Percentiles rank a stretch among this genome's conserved stretches.
Evolutionary conservation across 2,329 filamentous ascomycete genomes (phyloP).

Genomic region (Neofusicoccum laricinum): DNA sequence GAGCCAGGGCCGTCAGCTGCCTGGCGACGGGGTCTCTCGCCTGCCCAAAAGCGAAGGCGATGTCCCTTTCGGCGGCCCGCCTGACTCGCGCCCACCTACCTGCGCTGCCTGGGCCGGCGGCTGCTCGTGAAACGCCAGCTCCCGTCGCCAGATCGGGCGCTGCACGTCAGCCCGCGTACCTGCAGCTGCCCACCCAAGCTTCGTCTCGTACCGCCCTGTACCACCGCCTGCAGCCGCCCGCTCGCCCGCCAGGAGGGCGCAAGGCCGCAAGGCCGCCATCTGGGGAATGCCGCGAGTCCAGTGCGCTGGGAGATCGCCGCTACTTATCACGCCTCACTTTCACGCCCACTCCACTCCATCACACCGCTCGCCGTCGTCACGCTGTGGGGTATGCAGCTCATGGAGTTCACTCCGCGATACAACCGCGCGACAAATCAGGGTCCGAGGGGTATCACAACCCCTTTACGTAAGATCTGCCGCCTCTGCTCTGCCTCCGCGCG

Average conservation of each 20-base stretch:
- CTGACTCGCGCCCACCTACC: neutral
- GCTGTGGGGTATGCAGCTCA: slow-evolving; percentile 2
- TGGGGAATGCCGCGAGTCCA: neutral
- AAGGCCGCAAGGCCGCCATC: neutral
- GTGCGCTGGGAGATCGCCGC: neutral
- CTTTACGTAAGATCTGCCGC: slow-evolving; percentile 11
- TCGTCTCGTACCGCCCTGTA: neutral
- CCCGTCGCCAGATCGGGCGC: neutral
- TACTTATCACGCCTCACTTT: neutral
- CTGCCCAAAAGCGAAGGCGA: neutral
- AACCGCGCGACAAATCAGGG: slow-evolving; percentile 9
- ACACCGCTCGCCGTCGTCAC: neutral
- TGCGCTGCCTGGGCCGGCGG: neutral
- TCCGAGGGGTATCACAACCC: slow-evolving; percentile 2
- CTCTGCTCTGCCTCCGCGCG: slow-evolving; percentile 1
- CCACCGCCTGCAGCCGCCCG: neutral
- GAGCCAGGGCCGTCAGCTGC: neutral
- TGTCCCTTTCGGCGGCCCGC: neutral
- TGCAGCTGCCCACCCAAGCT: neutral
- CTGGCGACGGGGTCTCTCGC: neutral
- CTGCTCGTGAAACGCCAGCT: slow-evolving; percentile 5
- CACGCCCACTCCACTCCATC: neutral
- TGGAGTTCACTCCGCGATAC: slow-evolving; percentile 1
- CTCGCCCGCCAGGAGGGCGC: too few relatives aligned
- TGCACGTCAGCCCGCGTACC: slow-evolving; percentile 12